phyloP scores from a whole-genome alignment of 2,329 filamentous ascomycete species.

The Hypoxylon sp. region DNA sequence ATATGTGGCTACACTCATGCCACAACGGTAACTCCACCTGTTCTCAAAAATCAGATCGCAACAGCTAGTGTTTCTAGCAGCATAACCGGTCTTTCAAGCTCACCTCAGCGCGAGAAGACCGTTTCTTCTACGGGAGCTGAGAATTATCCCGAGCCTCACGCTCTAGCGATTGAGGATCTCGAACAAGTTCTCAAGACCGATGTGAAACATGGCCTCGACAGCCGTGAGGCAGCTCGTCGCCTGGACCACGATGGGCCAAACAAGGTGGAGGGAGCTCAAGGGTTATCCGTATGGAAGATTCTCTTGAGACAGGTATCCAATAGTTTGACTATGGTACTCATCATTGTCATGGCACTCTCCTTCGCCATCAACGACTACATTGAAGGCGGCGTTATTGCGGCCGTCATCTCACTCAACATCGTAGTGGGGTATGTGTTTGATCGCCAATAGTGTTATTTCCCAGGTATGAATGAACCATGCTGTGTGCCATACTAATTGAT shows the following conservation, averaged over 20 bases:
- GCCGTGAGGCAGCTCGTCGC: conserved; percentile 72
- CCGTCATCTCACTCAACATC: conserved; percentile 76
- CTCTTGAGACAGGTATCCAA: conserved; percentile 82
- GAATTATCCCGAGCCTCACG: conserved; percentile 47
- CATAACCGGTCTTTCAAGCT: conserved; percentile 16
- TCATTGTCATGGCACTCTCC: conserved; percentile 78
- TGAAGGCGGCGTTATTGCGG: conserved; percentile 72
- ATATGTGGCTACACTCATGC: conserved; percentile 50
- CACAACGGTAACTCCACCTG: conserved; percentile 38
- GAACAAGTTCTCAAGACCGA: conserved; percentile 57
- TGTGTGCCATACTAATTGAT: conserved; percentile 36
- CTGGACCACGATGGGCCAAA: conserved; percentile 76
- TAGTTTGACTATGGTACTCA: conserved; percentile 79
- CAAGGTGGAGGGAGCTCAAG: conserved; percentile 77
- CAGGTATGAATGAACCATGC: background rate
- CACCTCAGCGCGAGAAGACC: conserved; percentile 24
- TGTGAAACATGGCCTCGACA: conserved; percentile 70
- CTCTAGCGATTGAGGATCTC: conserved; percentile 48
- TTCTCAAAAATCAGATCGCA: conserved; percentile 33
- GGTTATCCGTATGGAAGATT: conserved; percentile 80
- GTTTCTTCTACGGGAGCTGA: conserved; percentile 27
- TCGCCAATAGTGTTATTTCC: background rate
- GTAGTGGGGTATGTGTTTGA: conserved; percentile 67
- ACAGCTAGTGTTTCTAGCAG: conserved; percentile 2
- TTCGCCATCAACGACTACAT: conserved; percentile 75